Evolutionary conservation across 2,329 filamentous ascomycete genomes (phyloP).

Genomic region (Pleurostoma richardsiae): DNA sequence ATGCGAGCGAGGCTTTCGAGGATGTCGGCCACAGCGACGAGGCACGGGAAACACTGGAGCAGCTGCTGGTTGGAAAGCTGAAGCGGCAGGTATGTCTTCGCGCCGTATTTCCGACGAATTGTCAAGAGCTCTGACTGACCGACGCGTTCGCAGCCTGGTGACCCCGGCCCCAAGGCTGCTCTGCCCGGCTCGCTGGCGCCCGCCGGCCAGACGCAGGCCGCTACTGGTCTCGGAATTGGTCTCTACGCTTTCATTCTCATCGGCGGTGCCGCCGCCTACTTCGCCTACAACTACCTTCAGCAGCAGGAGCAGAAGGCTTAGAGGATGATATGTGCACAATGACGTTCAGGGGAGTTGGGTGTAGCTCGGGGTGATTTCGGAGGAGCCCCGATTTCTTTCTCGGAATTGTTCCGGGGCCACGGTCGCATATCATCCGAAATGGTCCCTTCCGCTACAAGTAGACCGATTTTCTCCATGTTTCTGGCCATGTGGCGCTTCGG

Average conservation of each 20-base stretch:
- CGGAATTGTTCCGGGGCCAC: no score
- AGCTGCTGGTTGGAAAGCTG: constrained; percentile 67
- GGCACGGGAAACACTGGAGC: constrained; percentile 86
- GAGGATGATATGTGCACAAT: not conserved
- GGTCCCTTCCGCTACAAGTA: no score
- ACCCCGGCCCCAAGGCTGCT: constrained; percentile 66
- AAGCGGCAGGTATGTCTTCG: constrained; percentile 68
- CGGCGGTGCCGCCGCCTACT: constrained; percentile 72
- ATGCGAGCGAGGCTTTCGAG: constrained; percentile 96
- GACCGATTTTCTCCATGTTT: no score
- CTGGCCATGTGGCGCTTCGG: no score
- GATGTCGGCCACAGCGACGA: constrained; percentile 99
- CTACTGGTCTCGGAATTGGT: constrained; percentile 64
- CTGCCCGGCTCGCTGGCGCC: constrained; percentile 41
- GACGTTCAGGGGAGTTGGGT: no score
- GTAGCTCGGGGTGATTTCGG: no score
- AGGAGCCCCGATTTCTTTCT: no score
- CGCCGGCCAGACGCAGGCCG: constrained; percentile 40
- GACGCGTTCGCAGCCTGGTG: constrained; percentile 54
- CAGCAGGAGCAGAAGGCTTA: constrained; percentile 27
- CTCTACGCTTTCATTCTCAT: constrained; percentile 78
- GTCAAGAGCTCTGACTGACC: no score
- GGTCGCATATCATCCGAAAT: no score
- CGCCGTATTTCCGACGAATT: not conserved
- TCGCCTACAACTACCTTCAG: constrained; percentile 82